Percentiles rank a stretch among this genome's conserved stretches.
Conservation (phyloP, 2,329 filamentous ascomycete species). For the Aspergillus fijiensis region DNA sequence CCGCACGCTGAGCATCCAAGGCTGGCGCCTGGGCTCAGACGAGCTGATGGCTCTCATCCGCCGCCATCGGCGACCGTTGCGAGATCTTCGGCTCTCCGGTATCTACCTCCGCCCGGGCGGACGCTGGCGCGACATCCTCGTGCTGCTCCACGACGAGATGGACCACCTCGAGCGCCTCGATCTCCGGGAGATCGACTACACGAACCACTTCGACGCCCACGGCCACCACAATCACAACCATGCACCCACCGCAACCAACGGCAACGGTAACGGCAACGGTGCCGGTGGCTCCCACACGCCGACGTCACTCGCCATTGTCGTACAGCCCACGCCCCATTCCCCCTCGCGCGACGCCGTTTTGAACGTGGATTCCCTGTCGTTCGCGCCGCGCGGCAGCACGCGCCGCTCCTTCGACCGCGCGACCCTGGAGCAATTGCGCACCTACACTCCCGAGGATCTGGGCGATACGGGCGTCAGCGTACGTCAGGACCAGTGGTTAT, state of each 20-base stretch:
- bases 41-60: conserved; percentile 60
- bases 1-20: conserved; percentile 63
- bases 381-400: conserved; percentile 7
- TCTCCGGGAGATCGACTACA: conserved; percentile 62
- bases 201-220: conserved; percentile 52
- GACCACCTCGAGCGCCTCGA: conserved; percentile 61
- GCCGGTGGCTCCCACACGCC: conserved; percentile 8
- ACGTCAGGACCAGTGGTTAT: conserved; percentile 29
- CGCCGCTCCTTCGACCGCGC: conserved; percentile 10
- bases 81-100: conserved; percentile 59
- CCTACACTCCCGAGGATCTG: conserved; percentile 33
- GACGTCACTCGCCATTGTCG: conserved; percentile 19
- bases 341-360: conserved; percentile 19
- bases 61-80: conserved; percentile 57
- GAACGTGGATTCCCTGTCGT: conserved; percentile 10
- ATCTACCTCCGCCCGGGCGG: conserved; percentile 62
- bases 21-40: conserved; percentile 60
- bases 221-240: conserved; percentile 19
- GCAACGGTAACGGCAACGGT: conserved; percentile 9
- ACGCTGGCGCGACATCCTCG: conserved; percentile 61
- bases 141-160: conserved; percentile 57
- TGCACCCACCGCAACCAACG: conserved; percentile 11
- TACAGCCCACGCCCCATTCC: conserved; percentile 16
- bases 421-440: conserved; percentile 27
- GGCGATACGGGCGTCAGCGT: conserved; percentile 40